Evolutionary conservation across 2,329 filamentous ascomycete genomes (phyloP).

Genomic region (Ascocoryne sarcoides): DNA sequence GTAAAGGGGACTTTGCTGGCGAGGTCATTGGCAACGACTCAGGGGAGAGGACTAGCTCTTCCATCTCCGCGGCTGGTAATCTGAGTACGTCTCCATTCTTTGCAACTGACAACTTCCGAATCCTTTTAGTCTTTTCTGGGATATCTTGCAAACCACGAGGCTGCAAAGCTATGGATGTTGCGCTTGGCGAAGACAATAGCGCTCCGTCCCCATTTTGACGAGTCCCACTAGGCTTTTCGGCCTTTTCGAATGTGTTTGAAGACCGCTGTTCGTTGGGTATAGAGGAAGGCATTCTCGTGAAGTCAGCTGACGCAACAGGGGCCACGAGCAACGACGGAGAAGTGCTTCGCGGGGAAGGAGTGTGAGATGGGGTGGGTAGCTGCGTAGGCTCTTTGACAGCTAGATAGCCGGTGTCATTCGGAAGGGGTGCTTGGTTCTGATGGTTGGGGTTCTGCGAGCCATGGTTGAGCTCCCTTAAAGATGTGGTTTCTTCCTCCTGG

Average conservation of each 20-base stretch:
- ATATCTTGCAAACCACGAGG: slow-evolving; percentile 23
- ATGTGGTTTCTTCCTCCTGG: no score
- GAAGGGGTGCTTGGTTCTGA: background rate
- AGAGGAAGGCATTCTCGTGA: slow-evolving; percentile 5
- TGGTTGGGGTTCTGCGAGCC: background rate
- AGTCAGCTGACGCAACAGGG: slow-evolving; percentile 12
- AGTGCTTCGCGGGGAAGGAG: slow-evolving; percentile 19
- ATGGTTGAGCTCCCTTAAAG: background rate
- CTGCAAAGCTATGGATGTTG: slow-evolving; percentile 17
- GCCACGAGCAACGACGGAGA: slow-evolving; percentile 15
- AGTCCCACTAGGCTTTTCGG: background rate
- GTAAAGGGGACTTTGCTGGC: slow-evolving; percentile 24
- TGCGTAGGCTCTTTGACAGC: slow-evolving; percentile 15
- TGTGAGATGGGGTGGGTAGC: slow-evolving; percentile 22
- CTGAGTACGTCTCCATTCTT: slow-evolving; percentile 2
- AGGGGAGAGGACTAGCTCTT: slow-evolving; percentile 46
- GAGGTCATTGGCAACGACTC: slow-evolving; percentile 49
- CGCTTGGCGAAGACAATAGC: slow-evolving; percentile 13
- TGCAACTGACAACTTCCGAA: slow-evolving; percentile 12
- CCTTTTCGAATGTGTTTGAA: slow-evolving; percentile 15
- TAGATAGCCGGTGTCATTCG: background rate
- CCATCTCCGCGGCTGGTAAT: slow-evolving; percentile 31
- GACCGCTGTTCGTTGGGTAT: slow-evolving; percentile 10
- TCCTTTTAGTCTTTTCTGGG: slow-evolving; percentile 21
- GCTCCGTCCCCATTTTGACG: slow-evolving; percentile 10